These are phyloP conservation scores for Senna tora DNA, from an alignment of 306 rosid genomes.

Conservation along the genomic window DNA sequence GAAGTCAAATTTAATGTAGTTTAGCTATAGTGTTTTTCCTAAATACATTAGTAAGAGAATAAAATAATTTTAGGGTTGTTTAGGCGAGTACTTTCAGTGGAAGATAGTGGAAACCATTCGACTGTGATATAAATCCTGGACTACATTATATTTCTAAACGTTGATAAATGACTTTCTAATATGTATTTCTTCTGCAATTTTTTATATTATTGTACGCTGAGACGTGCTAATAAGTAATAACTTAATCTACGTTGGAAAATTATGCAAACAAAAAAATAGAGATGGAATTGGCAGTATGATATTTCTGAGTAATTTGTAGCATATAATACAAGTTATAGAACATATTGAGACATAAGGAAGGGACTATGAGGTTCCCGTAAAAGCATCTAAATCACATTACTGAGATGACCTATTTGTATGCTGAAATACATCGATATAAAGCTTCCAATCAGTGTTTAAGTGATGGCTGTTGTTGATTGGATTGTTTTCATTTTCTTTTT, in stretches of 20 bases:
- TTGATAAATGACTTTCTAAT: too few relatives aligned
- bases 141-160: too few relatives aligned
- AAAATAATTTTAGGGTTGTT: background rate
- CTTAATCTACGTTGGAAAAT: constrained; percentile 11
- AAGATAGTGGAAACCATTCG: background rate
- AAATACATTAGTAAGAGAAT: background rate
- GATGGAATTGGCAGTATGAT: background rate
- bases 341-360: background rate
- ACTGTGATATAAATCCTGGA: too few relatives aligned
- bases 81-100: background rate
- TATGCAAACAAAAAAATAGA: background rate
- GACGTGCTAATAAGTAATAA: background rate
- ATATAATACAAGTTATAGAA: background rate
- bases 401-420: background rate
- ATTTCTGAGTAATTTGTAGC: background rate
- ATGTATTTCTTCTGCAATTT: background rate
- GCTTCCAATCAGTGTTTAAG: background rate
- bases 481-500: background rate
- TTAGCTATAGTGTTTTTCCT: background rate
- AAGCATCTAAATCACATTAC: background rate
- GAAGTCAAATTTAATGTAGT: background rate
- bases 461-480: background rate
- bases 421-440: background rate
- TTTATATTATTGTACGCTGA: background rate
- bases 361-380: background rate